These are phyloP conservation scores for Moesziomyces globuligerus DNA, from an alignment of 1,284 basidiomycete genomes.

Conservation along the genomic window DNA sequence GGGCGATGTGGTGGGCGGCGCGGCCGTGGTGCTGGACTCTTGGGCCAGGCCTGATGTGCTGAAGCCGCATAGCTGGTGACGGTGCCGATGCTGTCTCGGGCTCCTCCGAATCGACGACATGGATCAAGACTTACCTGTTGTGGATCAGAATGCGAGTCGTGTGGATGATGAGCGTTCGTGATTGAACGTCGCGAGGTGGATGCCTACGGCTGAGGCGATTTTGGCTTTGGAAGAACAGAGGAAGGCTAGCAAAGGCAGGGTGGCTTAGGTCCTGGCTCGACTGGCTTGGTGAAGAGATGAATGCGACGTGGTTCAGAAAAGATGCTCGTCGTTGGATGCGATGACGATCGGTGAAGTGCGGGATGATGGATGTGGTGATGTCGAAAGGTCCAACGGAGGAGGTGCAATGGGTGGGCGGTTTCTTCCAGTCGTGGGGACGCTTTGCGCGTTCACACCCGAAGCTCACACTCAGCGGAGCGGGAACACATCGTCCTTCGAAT, in stretches of 20 bases:
- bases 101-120: too few species aligned
- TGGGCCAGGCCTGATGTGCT: too few species aligned
- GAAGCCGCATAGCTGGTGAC: too few species aligned
- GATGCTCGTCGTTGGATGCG: constrained; percentile 11
- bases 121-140: constrained; percentile 19
- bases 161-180: neutral
- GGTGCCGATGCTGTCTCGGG: too few species aligned
- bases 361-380: constrained; percentile 16
- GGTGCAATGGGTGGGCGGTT: neutral
- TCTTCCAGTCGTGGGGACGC: constrained; percentile 24
- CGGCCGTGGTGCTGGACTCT: too few species aligned
- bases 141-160: constrained; percentile 14
- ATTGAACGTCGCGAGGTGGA: constrained; percentile 14
- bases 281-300: constrained; percentile 4
- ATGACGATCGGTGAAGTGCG: constrained; percentile 9
- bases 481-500: too few species aligned
- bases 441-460: too few species aligned
- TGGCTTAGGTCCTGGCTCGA: constrained; percentile 43
- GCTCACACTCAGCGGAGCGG: too few species aligned
- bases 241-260: constrained; percentile 24
- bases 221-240: constrained; percentile 14
- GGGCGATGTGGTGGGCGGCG: too few species aligned
- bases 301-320: too few species aligned
- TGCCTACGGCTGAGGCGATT: constrained; percentile 22
- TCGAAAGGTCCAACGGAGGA: neutral